Base-by-base conservation (phyloP, 805 yeast genomes). In the Torulaspora franciscae region DNA sequence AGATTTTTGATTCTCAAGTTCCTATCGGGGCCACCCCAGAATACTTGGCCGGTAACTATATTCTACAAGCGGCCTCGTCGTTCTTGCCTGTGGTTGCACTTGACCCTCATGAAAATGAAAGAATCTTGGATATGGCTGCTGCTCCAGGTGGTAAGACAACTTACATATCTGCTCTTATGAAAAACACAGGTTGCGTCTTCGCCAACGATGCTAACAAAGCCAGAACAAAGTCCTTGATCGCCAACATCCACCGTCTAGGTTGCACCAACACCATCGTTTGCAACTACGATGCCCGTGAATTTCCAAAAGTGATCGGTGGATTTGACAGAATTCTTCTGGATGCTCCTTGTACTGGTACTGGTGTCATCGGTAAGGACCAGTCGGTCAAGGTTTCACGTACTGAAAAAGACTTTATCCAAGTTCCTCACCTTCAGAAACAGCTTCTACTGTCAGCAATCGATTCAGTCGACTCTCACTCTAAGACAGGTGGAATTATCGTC, bases 1-100 rank as follows among this genome's bases (percentile, higher is more conserved):
- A 93, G 68, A 83, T 93, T 42, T 93, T 91, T 65, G 99, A 93
- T 64, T 90, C 98, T 19, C 98, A 90, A 67, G 98, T 93, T n/a
- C 99, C 99, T 35, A 86, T 93, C 56, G 99, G 99, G 68, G 99
- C 99, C 36, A 93, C 99, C 7, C 99, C 99, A 35, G 99, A 93
- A 70, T 93, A 93, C 65, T 74, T 93, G 61, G 95, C 98, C 10
- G 99, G 99, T 61, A 96, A 93, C 62, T 93, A 93, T 70, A 93
- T 93, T 51, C 72, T 93, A 58, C 99, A 93, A 69, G 99, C 99
- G 34, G 99, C 99, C 17, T 90, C 97, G 5, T 90, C 98, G 7
- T 93, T 91, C 69, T 71, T 93, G 62, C 99, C 99, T 7, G 96
- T 90, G 15, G 87, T 93, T 91, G 99, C 99, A 0, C 72, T 93